Conservation (phyloP, 805 yeast species). For the Starmerella cellae region DNA sequence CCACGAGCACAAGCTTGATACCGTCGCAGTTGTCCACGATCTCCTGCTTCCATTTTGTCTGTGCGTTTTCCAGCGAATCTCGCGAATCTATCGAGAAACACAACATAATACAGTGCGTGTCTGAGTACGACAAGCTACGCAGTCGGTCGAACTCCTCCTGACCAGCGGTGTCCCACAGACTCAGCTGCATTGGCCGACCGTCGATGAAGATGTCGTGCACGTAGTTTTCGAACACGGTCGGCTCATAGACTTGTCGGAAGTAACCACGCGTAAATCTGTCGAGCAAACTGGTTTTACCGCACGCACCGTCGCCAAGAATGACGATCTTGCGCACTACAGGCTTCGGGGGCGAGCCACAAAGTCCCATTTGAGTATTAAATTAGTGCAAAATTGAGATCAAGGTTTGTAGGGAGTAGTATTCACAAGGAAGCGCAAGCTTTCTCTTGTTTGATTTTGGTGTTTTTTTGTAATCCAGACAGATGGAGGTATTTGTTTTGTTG, state of each 20-base stretch:
- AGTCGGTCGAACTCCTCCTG: constrained; percentile 95
- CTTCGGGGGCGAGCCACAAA: constrained; percentile 29
- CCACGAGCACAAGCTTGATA: constrained; percentile 83
- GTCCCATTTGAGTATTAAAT: constrained; percentile 27
- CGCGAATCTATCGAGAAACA: constrained; percentile 90
- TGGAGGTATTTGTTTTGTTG: too few species aligned
- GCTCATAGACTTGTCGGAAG: constrained; percentile 96
- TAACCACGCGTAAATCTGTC: constrained; percentile 95
- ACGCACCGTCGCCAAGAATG: constrained; percentile 94
- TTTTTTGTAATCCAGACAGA: too few species aligned
- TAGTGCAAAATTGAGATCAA: not conserved
- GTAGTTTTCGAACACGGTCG: constrained; percentile 93
- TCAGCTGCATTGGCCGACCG: constrained; percentile 79
- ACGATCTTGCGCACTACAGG: constrained; percentile 80
- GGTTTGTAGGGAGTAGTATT: too few species aligned
- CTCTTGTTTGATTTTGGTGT: too few species aligned
- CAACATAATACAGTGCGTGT: constrained; percentile 92
- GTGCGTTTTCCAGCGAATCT: constrained; percentile 89
- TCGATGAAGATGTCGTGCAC: constrained; percentile 95
- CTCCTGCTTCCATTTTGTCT: constrained; percentile 93
- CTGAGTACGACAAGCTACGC: constrained; percentile 82
- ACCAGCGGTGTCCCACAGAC: constrained; percentile 98
- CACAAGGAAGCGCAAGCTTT: too few species aligned
- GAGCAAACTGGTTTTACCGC: constrained; percentile 90
- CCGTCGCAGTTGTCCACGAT: constrained; percentile 96